These are phyloP conservation scores for Dothistroma pini DNA, from an alignment of 2,329 filamentous ascomycete species.

Conservation along the genomic window DNA sequence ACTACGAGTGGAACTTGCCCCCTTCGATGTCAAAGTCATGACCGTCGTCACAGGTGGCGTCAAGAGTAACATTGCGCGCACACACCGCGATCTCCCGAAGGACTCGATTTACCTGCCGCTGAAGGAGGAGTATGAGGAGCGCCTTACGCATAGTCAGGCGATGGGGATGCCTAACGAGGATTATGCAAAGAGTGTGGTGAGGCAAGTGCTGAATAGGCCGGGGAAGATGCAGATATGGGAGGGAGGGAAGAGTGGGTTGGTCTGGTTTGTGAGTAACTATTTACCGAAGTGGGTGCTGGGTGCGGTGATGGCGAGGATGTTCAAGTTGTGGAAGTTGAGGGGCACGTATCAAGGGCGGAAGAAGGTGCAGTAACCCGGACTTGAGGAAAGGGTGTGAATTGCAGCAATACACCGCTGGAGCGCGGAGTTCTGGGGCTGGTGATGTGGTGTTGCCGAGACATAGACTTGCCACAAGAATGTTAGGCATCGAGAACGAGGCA, in stretches of 20 bases:
- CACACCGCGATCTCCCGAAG: constrained; percentile 45
- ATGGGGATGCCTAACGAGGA: constrained; percentile 49
- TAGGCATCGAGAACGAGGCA: too few relatives aligned
- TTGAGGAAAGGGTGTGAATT: too few relatives aligned
- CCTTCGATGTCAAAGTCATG: constrained; percentile 48
- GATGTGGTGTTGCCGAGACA: too few relatives aligned
- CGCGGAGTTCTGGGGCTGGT: too few relatives aligned
- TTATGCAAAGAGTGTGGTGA: constrained; percentile 55
- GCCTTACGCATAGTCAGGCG: constrained; percentile 54
- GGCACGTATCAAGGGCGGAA: constrained; percentile 29
- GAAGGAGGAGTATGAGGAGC: constrained; percentile 48
- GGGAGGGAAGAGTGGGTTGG: constrained; percentile 48
- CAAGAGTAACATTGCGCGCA: constrained; percentile 56
- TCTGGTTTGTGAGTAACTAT: constrained; percentile 49
- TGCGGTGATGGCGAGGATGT: constrained; percentile 48
- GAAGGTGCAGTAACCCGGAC: neutral
- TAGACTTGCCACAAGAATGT: too few relatives aligned
- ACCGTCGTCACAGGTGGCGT: constrained; percentile 58
- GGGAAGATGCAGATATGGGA: constrained; percentile 51
- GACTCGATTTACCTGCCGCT: constrained; percentile 53
- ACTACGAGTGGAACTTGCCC: constrained; percentile 54
- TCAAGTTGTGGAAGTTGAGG: constrained; percentile 48
- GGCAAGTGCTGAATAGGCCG: constrained; percentile 43
- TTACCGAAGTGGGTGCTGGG: constrained; percentile 44
- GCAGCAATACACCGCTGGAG: too few relatives aligned